phyloP scores from a whole-genome alignment of 345 rosid species.

The Eutrema yunnanense region DNA sequence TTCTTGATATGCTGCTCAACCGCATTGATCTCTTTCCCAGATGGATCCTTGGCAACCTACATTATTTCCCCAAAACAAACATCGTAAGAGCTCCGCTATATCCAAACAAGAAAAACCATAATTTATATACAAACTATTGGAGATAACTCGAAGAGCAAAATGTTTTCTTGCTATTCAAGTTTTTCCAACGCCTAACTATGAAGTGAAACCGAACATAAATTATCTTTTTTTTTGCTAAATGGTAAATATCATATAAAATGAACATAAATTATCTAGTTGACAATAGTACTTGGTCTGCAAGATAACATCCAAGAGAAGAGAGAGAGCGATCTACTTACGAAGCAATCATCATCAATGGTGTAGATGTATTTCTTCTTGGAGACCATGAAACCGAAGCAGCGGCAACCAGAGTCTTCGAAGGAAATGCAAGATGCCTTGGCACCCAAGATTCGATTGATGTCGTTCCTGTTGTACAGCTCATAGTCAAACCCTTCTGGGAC shows the following conservation, averaged over 20 bases:
- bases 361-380: slow-evolving; percentile 37
- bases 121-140: not conserved
- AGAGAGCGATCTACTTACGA: slow-evolving; percentile 24
- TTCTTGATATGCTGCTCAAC: slow-evolving; percentile 50
- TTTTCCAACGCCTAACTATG: no score
- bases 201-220: no score
- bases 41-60: slow-evolving; percentile 49
- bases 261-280: no score
- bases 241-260: no score
- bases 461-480: slow-evolving; percentile 48
- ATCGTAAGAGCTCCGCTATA: not conserved
- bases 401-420: slow-evolving; percentile 49
- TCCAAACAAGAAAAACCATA: not conserved
- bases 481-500: slow-evolving; percentile 53
- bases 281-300: not conserved
- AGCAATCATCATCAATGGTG: slow-evolving; percentile 60
- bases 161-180: not conserved
- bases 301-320: not conserved
- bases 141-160: not conserved
- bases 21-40: slow-evolving; percentile 46
- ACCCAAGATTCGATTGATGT: slow-evolving; percentile 48
- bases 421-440: slow-evolving; percentile 56
- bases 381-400: slow-evolving; percentile 50
- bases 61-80: not conserved
- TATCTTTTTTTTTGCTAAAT: no score